A percentile compares a stretch with the other conserved stretches of the same genome.
Conservation (phyloP, 805 yeast genomes). For the Yarrowia sp. region DNA sequence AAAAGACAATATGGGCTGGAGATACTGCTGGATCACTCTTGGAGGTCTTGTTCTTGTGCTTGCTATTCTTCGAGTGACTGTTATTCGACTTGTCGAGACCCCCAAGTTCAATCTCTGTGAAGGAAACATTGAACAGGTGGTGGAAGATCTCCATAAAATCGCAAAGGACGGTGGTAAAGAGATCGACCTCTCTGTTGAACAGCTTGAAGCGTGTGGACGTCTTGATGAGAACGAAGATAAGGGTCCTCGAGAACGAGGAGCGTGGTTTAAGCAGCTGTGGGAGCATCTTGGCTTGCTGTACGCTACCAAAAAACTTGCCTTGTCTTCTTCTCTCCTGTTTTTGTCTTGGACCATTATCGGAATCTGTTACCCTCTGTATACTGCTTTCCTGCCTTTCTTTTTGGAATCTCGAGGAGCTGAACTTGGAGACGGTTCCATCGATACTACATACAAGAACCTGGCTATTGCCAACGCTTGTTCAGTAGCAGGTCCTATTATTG, state of each 20-base stretch:
- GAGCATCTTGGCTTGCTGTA: constrained; percentile 47
- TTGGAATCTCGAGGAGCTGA: constrained; percentile 51
- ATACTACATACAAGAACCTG: constrained; percentile 35
- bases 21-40: constrained; percentile 55
- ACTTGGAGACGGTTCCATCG: constrained; percentile 33
- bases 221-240: constrained; percentile 29
- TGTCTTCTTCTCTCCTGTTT: constrained; percentile 47
- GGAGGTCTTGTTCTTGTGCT: constrained; percentile 52
- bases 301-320: constrained; percentile 46
- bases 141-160: constrained; percentile 46
- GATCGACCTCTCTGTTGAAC: constrained; percentile 48
- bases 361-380: constrained; percentile 55
- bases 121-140: constrained; percentile 52
- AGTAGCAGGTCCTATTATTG: constrained; percentile 54
- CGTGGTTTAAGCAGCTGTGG: constrained; percentile 27
- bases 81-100: constrained; percentile 50
- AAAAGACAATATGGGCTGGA: constrained; percentile 56
- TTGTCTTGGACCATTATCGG: constrained; percentile 60
- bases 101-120: constrained; percentile 55
- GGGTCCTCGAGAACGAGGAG: background rate
- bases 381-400: constrained; percentile 54
- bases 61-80: constrained; percentile 49
- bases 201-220: constrained; percentile 48
- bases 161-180: constrained; percentile 49
- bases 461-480: constrained; percentile 49